Evolutionary conservation across 495 filamentous ascomycete species (phyloP).

Genomic region (Penicillium odoratum): DNA sequence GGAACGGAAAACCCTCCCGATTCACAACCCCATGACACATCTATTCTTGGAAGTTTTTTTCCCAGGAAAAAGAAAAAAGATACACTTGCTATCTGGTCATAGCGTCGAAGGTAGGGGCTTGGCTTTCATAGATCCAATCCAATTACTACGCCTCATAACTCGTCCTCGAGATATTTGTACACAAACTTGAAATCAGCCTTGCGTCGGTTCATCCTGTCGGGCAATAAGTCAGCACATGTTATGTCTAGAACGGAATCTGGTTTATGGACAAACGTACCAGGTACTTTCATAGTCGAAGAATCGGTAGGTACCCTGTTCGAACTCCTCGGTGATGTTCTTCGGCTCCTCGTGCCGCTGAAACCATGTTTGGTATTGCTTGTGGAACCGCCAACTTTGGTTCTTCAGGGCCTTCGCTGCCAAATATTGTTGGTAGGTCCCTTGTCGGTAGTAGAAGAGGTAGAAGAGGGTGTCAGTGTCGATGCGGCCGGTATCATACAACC

Average conservation of each 20-base stretch:
- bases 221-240: constrained; percentile 17
- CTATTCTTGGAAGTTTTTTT: constrained; percentile 3
- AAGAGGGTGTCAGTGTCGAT: constrained; percentile 98
- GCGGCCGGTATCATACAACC: constrained; percentile 69
- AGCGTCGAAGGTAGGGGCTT: not conserved
- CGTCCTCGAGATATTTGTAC: constrained; percentile 95
- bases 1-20: not conserved
- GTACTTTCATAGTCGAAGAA: constrained; percentile 99
- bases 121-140: not conserved
- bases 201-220: constrained; percentile 91
- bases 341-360: constrained; percentile 98
- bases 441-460: constrained; percentile 98
- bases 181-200: constrained; percentile 99
- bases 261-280: constrained; percentile 63
- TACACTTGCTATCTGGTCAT: constrained; percentile 1
- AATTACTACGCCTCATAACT: constrained; percentile 54
- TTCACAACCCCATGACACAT: constrained; percentile 7
- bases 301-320: constrained; percentile 95
- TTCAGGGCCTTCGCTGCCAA: constrained; percentile 95
- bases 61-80: not conserved
- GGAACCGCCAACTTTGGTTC: constrained; percentile 96
- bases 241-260: not conserved
- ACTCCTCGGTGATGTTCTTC: constrained; percentile 97
- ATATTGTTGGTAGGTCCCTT: constrained; percentile 93
- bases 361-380: constrained; percentile 99